A percentile compares a stretch with the other conserved stretches of the same genome.
These are phyloP conservation scores for Saccharomyces hybrid DNA, from an alignment of 1,139 yeast genomes.

Conservation along the genomic window DNA sequence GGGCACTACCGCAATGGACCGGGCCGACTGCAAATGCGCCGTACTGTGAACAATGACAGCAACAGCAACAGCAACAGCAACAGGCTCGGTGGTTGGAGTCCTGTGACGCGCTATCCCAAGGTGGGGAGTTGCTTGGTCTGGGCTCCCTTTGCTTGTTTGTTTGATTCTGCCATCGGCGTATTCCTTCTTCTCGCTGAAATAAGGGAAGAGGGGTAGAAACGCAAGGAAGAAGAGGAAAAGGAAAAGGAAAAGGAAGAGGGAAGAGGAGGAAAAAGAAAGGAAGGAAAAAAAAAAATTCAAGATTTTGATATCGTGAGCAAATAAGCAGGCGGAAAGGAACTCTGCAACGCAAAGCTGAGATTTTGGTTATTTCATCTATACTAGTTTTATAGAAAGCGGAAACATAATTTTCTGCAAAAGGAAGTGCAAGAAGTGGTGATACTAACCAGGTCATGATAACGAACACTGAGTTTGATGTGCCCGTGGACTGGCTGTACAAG, in stretches of 20 bases:
- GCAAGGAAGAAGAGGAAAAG: neutral
- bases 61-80: neutral
- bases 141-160: neutral
- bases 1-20: neutral
- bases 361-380: neutral
- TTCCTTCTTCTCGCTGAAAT: neutral
- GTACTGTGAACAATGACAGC: neutral
- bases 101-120: neutral
- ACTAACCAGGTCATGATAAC: neutral
- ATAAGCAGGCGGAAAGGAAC: neutral
- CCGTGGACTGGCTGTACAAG: conserved; percentile 31
- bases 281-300: neutral
- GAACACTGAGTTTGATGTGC: conserved; percentile 25
- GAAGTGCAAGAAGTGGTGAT: neutral
- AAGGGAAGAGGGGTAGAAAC: conserved; percentile 1
- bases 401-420: neutral
- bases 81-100: neutral
- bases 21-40: neutral
- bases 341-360: neutral
- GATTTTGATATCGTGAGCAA: neutral
- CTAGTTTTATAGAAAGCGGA: neutral
- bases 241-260: neutral
- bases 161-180: neutral
- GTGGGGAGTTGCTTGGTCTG: too few relatives aligned
- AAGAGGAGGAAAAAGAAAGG: neutral